These are phyloP conservation scores for Yamadazyma laniorum DNA, from an alignment of 805 yeast genomes.

Conservation along the genomic window DNA sequence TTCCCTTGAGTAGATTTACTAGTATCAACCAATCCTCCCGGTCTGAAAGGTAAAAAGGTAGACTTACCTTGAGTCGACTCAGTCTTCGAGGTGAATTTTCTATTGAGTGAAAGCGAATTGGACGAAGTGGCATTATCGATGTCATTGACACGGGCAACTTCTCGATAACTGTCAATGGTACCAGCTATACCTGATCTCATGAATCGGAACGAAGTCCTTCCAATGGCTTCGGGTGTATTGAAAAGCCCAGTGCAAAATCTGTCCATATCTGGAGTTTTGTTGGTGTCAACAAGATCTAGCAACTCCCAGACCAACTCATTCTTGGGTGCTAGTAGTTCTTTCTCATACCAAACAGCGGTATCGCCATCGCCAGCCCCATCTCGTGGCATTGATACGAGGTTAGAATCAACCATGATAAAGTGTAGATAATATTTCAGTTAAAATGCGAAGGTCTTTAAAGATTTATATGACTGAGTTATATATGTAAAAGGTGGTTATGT, in stretches of 20 bases:
- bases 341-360: constrained; percentile 11
- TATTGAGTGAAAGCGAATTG: constrained; percentile 68
- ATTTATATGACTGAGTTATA: too few relatives aligned
- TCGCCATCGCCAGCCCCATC: background rate
- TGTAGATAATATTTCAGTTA: too few relatives aligned
- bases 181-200: constrained; percentile 78
- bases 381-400: too few relatives aligned
- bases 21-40: constrained; percentile 65
- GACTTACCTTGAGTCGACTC: constrained; percentile 69
- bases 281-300: constrained; percentile 61
- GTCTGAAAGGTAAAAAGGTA: constrained; percentile 81
- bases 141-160: constrained; percentile 42
- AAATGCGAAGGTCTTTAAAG: too few relatives aligned
- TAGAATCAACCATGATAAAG: too few relatives aligned
- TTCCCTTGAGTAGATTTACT: constrained; percentile 17
- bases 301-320: constrained; percentile 65
- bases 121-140: constrained; percentile 60
- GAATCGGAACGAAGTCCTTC: constrained; percentile 65
- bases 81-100: constrained; percentile 63
- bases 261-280: constrained; percentile 23
- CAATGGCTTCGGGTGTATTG: constrained; percentile 56
- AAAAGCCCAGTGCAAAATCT: constrained; percentile 49
- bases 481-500: too few relatives aligned
- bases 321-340: constrained; percentile 61
- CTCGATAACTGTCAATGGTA: constrained; percentile 56